Conservation (phyloP, 2,329 filamentous ascomycete species). For the Aspergillus fijiensis region DNA sequence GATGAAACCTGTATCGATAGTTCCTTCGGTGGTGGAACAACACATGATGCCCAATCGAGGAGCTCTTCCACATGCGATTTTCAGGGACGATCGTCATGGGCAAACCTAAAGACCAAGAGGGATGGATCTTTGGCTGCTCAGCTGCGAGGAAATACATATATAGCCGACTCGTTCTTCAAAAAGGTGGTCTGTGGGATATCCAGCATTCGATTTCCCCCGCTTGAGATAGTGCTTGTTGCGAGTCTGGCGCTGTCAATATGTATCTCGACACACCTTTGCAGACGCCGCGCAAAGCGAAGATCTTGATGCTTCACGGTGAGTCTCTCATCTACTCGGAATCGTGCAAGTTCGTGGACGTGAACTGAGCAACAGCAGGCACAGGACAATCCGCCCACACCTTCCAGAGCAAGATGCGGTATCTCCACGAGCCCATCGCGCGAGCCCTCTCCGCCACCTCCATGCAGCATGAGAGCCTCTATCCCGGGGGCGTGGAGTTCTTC, state of each 20-base stretch:
- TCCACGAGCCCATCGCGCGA: neutral
- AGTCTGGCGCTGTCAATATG: neutral
- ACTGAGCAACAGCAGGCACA: neutral
- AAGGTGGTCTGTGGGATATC: no score
- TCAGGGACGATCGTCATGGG: neutral
- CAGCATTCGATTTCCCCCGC: no score
- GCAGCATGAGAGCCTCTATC: neutral
- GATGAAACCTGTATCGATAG: neutral
- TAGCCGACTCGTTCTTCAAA: no score
- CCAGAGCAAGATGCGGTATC: neutral
- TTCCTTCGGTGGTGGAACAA: neutral
- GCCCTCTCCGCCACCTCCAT: neutral
- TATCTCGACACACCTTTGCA: neutral
- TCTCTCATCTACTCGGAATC: neutral
- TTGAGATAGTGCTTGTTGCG: no score
- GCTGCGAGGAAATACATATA: no score
- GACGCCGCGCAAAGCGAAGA: neutral
- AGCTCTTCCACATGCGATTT: neutral
- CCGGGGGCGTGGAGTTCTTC: neutral
- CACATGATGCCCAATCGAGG: neutral
- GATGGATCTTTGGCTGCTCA: neutral
- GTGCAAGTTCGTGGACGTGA: neutral
- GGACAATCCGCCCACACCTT: neutral
- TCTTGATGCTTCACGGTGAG: constrained; percentile 4
- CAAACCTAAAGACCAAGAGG: neutral